Base-by-base conservation (phyloP, 1,284 basidiomycete genomes). In the Cutaneotrichosporon cutaneum region DNA sequence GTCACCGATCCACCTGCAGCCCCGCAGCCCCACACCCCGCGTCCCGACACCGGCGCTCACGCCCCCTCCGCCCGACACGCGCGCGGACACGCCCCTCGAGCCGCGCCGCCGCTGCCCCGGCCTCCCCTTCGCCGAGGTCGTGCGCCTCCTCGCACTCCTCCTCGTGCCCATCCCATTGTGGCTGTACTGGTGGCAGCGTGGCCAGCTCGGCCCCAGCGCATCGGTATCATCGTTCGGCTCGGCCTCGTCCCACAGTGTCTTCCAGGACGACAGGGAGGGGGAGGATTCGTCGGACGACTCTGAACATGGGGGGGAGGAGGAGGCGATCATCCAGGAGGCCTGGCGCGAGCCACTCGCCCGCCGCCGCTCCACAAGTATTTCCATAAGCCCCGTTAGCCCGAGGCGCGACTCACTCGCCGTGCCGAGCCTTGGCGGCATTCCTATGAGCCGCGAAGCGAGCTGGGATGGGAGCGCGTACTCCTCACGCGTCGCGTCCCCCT, bases 391-490 rank as follows among this genome's bases (percentile, higher is more conserved):
- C 2, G 14, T 13, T 14, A 30, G 30, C 30, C 30, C 30, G 30
- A 16, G 18, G 18, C 39, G 39, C 16, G 35, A 54, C 32, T 22
- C 32, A 10, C 35, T 54, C 39, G 18, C 39, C 7, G 39, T 42
- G 16, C 39, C 39, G 5, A 8, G 39, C 39, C 16, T 42, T 14
- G 21, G 52, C 13, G 35, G 52, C 22, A 21, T 39, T 7, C 21
- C 33, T 5, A 54, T 54, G 52, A 36, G 21, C 22, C 52, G 35
- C 35, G 52, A 54, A 13, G 35, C 21, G 1, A 54, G 33, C 35
- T 54, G 52, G 52, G 52, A 39, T 22, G 52, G 33, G 21, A 22
- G n/a, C 21, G 24, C 48, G 27, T 51, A 51, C 44, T 54, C 35
- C 30, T 14, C 14, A 16, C 18, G 36, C 36, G 14, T 39, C 18